Conservation (phyloP, 2,329 filamentous ascomycete genomes). For the Emericellopsis atlantica region DNA sequence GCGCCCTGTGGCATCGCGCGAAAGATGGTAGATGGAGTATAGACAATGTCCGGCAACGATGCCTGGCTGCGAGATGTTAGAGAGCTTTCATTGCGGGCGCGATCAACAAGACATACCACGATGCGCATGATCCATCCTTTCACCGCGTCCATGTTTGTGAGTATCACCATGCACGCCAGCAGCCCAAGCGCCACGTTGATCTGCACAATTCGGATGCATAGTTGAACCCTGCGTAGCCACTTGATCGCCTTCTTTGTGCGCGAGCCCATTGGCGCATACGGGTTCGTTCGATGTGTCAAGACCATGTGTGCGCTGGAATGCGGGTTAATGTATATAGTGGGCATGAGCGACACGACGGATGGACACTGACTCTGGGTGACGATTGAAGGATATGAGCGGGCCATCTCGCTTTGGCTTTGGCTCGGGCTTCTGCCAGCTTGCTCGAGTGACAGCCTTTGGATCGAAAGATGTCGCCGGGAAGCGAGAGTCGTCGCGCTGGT, state of each 20-base stretch:
- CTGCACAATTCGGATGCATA: slow-evolving; percentile 54
- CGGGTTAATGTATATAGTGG: slow-evolving; percentile 1
- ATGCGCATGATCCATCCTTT: slow-evolving; percentile 68
- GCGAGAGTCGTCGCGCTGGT: slow-evolving; percentile 35
- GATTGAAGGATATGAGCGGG: slow-evolving; percentile 70
- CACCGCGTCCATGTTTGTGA: slow-evolving; percentile 51
- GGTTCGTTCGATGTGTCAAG: slow-evolving; percentile 46
- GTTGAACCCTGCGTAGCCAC: slow-evolving; percentile 54
- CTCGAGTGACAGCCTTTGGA: slow-evolving; percentile 73
- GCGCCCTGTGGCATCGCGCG: slow-evolving; percentile 54
- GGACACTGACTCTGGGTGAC: slow-evolving; percentile 65
- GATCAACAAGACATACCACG: slow-evolving; percentile 40
- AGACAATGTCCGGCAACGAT: slow-evolving; percentile 57
- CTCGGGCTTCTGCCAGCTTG: slow-evolving; percentile 56
- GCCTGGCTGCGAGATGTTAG: slow-evolving; percentile 44
- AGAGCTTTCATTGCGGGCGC: no score
- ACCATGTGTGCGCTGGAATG: slow-evolving; percentile 44
- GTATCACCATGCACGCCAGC: slow-evolving; percentile 64
- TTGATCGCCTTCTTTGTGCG: slow-evolving; percentile 61
- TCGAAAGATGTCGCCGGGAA: slow-evolving; percentile 56
- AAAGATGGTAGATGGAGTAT: slow-evolving; percentile 75
- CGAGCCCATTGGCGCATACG: slow-evolving; percentile 54
- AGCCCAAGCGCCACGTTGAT: slow-evolving; percentile 58
- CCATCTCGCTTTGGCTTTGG: slow-evolving; percentile 56
- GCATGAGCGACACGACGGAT: not conserved